Evolutionary conservation across 1,139 yeast species (phyloP), one percentile per base, ranked within the genome.

Genomic region (Hemisphaericaspora xylanilytica): DNA sequence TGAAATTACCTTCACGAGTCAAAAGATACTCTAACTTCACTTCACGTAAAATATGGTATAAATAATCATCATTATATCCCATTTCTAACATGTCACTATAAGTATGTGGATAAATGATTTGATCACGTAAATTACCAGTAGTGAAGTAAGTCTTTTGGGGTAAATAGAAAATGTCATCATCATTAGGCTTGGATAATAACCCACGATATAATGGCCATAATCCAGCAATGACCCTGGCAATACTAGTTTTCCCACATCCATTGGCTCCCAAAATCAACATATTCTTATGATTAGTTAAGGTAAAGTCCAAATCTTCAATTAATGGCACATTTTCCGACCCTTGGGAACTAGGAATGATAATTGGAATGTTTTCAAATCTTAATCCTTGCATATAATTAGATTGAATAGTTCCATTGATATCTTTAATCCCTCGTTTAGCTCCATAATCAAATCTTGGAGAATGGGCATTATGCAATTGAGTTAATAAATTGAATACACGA

Each of bases 121-220:
- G 96, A 54, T 88, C 96, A 48, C 96, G 75, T 46, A 88, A 73
- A 33, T 90, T 84, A 11, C 96, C 96, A 40, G 78, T 76, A 43
- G 83, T 75, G 43, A 85, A 76, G 57, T 87, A 88, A 4, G 95
- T 83, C 52, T 82, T 80, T 61, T 88, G 96, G 7, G 96, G 94
- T 39, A 88, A 71, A 58, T 80, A 87, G 46, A 82, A 74, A 29
- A 88, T 73, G 48, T 86, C 90, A 35, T 75, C 77, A 41, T 81
- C 84, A 38, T 75, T 68, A 9, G 96, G 96, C 53, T 83, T 85
- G 8, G 95, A 85, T 33, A 90, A 67, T 42, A 89, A 72, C 0
- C 97, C 97, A 45, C 73, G 68, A 61, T 86, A 90, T 25, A 87
- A 75, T 14, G 97, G 97, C 97, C 97, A 90, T 44, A 90, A 70